These are phyloP conservation scores for Skeletonema grethae DNA, from an alignment of 108 stramenopile species.

Conservation along the genomic window DNA sequence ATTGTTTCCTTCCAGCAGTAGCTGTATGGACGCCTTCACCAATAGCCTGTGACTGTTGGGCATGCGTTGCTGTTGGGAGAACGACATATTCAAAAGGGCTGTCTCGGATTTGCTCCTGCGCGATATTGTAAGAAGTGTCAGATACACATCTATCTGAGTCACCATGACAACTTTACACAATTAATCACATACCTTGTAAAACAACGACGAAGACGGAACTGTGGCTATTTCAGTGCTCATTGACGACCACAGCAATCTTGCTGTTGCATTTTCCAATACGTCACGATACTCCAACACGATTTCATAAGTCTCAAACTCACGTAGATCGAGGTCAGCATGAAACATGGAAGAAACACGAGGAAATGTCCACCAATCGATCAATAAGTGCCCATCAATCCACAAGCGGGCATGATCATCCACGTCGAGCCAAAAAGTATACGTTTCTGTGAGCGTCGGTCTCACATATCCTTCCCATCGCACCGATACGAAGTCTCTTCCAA, in stretches of 20 bases:
- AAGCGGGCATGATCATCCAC: conserved; percentile 49
- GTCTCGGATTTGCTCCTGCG: conserved; percentile 25
- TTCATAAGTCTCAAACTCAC: conserved; percentile 23
- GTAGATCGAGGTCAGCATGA: conserved; percentile 26
- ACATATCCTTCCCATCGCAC: conserved; percentile 51
- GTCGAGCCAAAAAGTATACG: conserved; percentile 44
- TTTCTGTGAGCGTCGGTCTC: conserved; percentile 14
- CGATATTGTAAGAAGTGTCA: not conserved
- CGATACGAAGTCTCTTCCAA: conserved; percentile 40
- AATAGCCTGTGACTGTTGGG: conserved; percentile 22
- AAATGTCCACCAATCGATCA: conserved; percentile 48
- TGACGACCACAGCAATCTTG: conserved; percentile 50
- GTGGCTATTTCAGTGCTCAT: conserved; percentile 26
- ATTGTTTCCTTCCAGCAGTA: conserved; percentile 35
- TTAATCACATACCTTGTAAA: conserved; percentile 28
- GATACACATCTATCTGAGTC: not conserved
- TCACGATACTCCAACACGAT: conserved; percentile 52
- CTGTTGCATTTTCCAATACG: conserved; percentile 31
- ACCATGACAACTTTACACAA: not conserved
- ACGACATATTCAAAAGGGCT: conserved; percentile 35
- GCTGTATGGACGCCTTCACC: conserved; percentile 38
- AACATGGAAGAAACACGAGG: conserved; percentile 28
- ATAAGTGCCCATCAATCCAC: conserved; percentile 45
- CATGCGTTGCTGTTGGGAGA: conserved; percentile 19
- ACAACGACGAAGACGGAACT: conserved; percentile 28